A percentile compares a stretch with the other conserved stretches of the same genome.
phyloP scores from a whole-genome alignment of 805 yeast genomes.

The Saturnispora mendoncae region DNA sequence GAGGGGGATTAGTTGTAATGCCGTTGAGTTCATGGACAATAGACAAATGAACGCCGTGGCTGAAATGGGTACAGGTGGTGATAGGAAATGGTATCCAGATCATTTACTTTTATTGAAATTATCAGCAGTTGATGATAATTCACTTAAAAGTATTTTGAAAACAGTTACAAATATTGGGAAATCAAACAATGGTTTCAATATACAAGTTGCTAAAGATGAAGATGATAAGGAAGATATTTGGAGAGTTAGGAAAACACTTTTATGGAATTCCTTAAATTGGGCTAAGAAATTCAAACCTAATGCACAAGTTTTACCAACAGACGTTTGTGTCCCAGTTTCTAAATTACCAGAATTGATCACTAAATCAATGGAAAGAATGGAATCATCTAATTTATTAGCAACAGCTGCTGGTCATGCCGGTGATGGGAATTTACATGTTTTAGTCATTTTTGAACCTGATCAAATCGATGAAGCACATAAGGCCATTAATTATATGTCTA shows the following conservation, averaged over 20 bases:
- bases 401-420: conserved; percentile 77
- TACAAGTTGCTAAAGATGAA: conserved; percentile 53
- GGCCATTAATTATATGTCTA: conserved; percentile 53
- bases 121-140: conserved; percentile 38
- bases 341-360: conserved; percentile 53
- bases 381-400: conserved; percentile 40
- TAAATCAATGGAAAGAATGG: conserved; percentile 52
- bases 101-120: conserved; percentile 49
- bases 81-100: conserved; percentile 25
- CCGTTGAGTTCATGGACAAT: conserved; percentile 67
- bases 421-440: conserved; percentile 73
- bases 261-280: conserved; percentile 60
- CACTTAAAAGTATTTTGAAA: conserved; percentile 34
- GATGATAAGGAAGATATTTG: conserved; percentile 62
- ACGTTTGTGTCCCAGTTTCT: conserved; percentile 76
- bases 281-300: conserved; percentile 41
- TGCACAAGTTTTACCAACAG: conserved; percentile 60
- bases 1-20: conserved; percentile 59
- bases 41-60: conserved; percentile 63
- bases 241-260: conserved; percentile 65
- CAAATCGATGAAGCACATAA: conserved; percentile 38
- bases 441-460: conserved; percentile 49
- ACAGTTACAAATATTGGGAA: conserved; percentile 44
- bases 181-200: conserved; percentile 43
- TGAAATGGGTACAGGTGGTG: conserved; percentile 33